phyloP scores from a whole-genome alignment of 768 basidiomycete genomes.

The Suillus subaureus region DNA sequence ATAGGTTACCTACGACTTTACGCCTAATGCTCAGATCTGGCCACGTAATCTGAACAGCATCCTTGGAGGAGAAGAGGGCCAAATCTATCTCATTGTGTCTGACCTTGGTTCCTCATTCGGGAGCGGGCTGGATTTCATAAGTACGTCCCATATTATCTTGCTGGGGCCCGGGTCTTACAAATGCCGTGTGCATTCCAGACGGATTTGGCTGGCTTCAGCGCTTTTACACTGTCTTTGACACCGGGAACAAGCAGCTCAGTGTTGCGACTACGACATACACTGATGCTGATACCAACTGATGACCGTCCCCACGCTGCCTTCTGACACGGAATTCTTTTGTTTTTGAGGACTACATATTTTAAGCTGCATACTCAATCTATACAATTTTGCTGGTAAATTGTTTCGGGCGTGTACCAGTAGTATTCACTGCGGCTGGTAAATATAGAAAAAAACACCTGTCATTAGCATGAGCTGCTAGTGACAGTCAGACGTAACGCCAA shows the following conservation, averaged over 20 bases:
- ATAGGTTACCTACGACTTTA: constrained; percentile 55
- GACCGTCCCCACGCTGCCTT: background rate
- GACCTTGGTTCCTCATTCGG: constrained; percentile 56
- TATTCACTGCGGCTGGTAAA: background rate
- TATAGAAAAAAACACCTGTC: background rate
- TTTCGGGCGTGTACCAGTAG: background rate
- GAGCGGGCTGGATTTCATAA: constrained; percentile 67
- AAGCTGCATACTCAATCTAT: background rate
- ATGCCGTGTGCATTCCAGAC: constrained; percentile 33
- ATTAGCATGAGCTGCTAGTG: background rate
- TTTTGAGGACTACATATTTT: background rate
- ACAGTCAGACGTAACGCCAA: background rate
- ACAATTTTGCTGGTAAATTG: background rate
- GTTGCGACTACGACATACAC: constrained; percentile 43
- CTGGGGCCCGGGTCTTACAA: background rate
- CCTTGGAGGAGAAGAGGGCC: constrained; percentile 52
- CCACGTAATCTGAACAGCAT: constrained; percentile 58
- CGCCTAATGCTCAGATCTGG: constrained; percentile 72
- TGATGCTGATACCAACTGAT: constrained; percentile 41
- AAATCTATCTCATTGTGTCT: constrained; percentile 60
- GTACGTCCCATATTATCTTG: constrained; percentile 34
- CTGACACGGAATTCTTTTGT: background rate
- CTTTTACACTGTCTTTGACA: constrained; percentile 59
- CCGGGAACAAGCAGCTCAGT: constrained; percentile 27
- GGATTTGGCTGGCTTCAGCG: constrained; percentile 62